These are phyloP conservation scores for Tricholoma hemisulphureum DNA, from an alignment of 768 basidiomycete species.

Conservation along the genomic window DNA sequence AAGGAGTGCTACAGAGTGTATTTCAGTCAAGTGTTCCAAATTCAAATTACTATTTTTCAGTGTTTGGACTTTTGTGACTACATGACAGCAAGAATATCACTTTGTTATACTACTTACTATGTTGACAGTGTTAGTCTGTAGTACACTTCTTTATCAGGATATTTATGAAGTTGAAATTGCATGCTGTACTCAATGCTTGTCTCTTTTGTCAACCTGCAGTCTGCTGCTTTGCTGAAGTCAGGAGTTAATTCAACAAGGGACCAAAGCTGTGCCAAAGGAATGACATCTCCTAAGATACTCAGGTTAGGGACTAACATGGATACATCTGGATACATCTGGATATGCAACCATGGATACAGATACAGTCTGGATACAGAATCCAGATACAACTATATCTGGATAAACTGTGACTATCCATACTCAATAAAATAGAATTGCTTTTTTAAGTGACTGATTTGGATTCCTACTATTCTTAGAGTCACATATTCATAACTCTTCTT, in stretches of 20 bases:
- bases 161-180: background rate
- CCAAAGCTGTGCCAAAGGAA: conserved; percentile 4
- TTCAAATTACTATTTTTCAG: no score
- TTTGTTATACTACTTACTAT: background rate
- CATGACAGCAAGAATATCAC: background rate
- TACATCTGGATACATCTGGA: no score
- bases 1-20: no score
- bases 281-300: conserved; percentile 5
- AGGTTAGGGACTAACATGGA: no score
- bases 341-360: no score
- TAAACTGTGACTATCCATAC: no score
- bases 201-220: conserved; percentile 3
- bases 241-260: conserved; percentile 7
- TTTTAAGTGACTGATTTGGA: no score
- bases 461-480: no score
- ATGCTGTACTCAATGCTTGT: background rate
- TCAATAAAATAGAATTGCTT: no score
- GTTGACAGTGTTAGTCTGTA: background rate
- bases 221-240: conserved; percentile 3
- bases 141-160: background rate
- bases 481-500: no score
- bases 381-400: no score
- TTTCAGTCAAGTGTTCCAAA: background rate
- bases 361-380: no score
- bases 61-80: background rate